Evolutionary conservation across 345 rosid genomes (phyloP).

Genomic region (Luvunga scandens): DNA sequence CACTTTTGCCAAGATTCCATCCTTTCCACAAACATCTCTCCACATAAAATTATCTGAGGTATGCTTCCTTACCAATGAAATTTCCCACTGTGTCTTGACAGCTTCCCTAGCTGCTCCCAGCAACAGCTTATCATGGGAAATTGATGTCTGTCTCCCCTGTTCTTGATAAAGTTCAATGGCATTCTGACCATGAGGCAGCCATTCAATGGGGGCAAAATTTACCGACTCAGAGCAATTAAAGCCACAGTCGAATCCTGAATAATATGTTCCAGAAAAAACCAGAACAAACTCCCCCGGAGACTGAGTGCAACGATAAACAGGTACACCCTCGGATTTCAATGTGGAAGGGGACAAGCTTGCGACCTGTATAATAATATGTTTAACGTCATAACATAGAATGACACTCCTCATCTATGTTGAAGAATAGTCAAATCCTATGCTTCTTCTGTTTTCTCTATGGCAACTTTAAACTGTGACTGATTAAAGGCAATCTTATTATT

Average conservation of each 20-base stretch:
- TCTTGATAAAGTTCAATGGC: slow-evolving; percentile 50
- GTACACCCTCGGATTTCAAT: slow-evolving; percentile 54
- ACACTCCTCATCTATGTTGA: not conserved
- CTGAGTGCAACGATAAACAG: slow-evolving; percentile 62
- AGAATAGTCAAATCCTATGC: not conserved
- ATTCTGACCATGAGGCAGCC: slow-evolving; percentile 69
- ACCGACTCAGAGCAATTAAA: slow-evolving; percentile 64
- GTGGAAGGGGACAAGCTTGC: slow-evolving; percentile 34
- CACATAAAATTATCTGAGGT: slow-evolving; percentile 39
- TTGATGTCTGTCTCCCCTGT: slow-evolving; percentile 38
- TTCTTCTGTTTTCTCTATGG: not conserved
- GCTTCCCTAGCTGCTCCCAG: slow-evolving; percentile 58
- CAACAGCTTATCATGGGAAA: slow-evolving; percentile 68
- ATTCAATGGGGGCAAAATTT: slow-evolving; percentile 68
- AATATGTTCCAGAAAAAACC: slow-evolving; percentile 57
- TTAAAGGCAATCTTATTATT: not conserved
- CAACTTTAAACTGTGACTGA: not conserved
- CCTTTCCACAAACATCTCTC: slow-evolving; percentile 49
- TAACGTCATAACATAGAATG: not conserved
- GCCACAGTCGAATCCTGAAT: slow-evolving; percentile 64
- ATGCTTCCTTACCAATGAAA: slow-evolving; percentile 33
- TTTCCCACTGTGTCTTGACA: slow-evolving; percentile 57
- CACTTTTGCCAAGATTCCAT: slow-evolving; percentile 53
- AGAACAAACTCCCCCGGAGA: slow-evolving; percentile 70
- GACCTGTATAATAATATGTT: slow-evolving; percentile 36